Base-by-base conservation (phyloP, 1,284 basidiomycete species). In the Sporisorium iseilematis-ciliati region DNA sequence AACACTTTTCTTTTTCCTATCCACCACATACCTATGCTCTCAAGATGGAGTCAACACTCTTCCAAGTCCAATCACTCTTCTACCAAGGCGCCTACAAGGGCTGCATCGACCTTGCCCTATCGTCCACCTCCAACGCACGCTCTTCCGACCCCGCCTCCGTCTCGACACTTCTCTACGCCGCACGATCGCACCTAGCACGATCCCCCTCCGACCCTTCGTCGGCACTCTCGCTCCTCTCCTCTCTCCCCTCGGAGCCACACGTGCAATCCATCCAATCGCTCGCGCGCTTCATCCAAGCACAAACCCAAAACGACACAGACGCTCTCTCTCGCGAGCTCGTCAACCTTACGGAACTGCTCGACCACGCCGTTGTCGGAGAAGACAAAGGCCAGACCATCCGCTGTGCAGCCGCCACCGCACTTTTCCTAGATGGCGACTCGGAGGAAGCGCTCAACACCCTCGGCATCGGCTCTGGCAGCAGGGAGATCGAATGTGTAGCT, bases 71-170 rank as follows among this genome's bases (percentile, higher is more conserved):
- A 65, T 76, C 76, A 38, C 78, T 83, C 53, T 84, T 82, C 65
- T 84, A 84, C 51, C 83, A 84, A 59, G 80, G 77, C 56, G 82
- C 83, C 25, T 84, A 83, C 50, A 46, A 63, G 38, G 79, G 76
- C n/a, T 81, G 79, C 74, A 71, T 82, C 35, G 77, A 76, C 10
- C 67, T 78, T 8, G 82, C 78, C 2, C 49, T 75, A 33, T 69
- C 62, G 0, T 73, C 66, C 18, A 59, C 74, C 10, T 68, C 68
- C 8, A 53, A 56, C 14, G 50, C 70, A 29, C 62, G 75, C 33
- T 66, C 75, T 8, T 55, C 67, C 4, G 75, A 82, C 38, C 68
- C 74, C 0, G 52, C 54, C 0, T 67, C 69, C 10, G 56, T 75
- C n/a, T 33, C 62, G 3, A 69, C 61, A 3, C 73, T 83, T 1